These are phyloP conservation scores for Fusarium napiforme DNA, from an alignment of 2,329 filamentous ascomycete genomes.

Conservation along the genomic window DNA sequence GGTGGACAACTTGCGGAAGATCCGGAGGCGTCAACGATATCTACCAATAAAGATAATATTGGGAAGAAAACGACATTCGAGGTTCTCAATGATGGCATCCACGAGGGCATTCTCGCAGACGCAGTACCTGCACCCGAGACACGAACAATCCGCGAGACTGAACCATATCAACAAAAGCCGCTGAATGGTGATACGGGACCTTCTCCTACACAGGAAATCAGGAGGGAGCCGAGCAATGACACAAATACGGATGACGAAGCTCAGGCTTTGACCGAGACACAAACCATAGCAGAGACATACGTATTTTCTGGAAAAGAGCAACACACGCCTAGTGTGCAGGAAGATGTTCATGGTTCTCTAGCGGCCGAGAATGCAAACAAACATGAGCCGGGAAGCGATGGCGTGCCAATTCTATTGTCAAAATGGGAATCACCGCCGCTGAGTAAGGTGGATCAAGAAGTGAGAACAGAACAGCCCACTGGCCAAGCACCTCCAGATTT, in stretches of 20 bases:
- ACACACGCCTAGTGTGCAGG: not conserved
- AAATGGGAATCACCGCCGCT: not conserved
- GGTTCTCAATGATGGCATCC: not conserved
- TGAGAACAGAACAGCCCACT: not conserved
- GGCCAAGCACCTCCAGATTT: not conserved
- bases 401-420: not conserved
- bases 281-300: not conserved
- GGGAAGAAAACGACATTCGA: not conserved
- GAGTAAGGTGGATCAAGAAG: not conserved
- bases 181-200: not conserved
- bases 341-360: not conserved
- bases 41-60: not conserved
- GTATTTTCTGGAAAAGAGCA: not conserved
- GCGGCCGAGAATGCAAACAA: not conserved
- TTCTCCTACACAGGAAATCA: not conserved
- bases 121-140: not conserved
- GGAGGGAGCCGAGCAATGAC: not conserved
- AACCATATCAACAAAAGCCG: conserved; percentile 16
- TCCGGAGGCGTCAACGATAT: not conserved
- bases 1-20: not conserved
- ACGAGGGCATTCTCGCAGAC: not conserved
- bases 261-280: not conserved
- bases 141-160: not conserved
- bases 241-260: conserved; percentile 6
- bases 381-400: not conserved